Evolutionary conservation across 2,329 filamentous ascomycete genomes (phyloP), one percentile per base, ranked within the genome.

Genomic region (Onygenales sp.): DNA sequence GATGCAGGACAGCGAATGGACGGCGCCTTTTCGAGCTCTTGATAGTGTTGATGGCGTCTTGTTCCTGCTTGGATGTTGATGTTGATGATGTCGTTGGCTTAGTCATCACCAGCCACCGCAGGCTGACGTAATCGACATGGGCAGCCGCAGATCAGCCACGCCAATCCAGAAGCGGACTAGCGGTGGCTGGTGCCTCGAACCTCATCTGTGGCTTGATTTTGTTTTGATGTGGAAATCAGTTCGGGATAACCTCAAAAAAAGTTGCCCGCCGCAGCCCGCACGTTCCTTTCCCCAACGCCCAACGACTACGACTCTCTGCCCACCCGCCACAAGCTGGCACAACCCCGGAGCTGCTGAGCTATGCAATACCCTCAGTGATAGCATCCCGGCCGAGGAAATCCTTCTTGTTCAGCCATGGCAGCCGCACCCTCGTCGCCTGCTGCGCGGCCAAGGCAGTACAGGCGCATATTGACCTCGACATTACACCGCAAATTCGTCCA

Each of bases 381-480:
- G 37, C 21, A 33, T 43, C 34, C 49, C 34, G 49, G 42, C 42
- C 14, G 27, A n/a, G 39, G 31, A 33, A 40, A 36, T 36, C 42
- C 48, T 44, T 54, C 32, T 34, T 39, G 31, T 17, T 48, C 48
- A 53, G 67, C 56, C 57, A 72, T 72, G 70, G 69, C 68, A 48
- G 21, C 56, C 32, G 6, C 36, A 21, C 21, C 51, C 13, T 44
- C 39, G 10, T 31, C 33, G 17, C 4, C 40, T 57, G 58, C 63
- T 46, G 57, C 64, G 52, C 61, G 60, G 62, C 70, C 69, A 56
- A 67, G 73, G 59, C 72, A 70, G 42, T 95, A 95, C 72, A 86
- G 89, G 76, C 88, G 95, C 74, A 94, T 94, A 69, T 75, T 96
- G 61, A 94, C 92, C 57, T 91, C 92, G 49, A 85, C 87, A 51